Conservation (phyloP, 257 asterid genomes). For the Gynochthodes officinalis region DNA sequence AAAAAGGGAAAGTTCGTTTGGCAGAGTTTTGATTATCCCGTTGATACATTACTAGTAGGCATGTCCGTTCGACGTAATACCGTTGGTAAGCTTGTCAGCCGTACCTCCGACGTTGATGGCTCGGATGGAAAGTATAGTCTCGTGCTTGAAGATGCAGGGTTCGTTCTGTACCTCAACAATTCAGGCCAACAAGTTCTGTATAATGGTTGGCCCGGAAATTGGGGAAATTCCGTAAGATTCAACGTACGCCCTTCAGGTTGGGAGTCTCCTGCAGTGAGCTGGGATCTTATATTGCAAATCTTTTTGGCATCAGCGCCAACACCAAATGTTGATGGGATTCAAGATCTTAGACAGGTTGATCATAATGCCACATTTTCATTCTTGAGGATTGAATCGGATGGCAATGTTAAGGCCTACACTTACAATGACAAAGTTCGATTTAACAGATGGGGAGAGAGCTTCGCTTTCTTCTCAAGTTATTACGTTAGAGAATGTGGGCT, state of each 20-base stretch:
- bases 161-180: constrained; percentile 9
- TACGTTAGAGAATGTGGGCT: constrained; percentile 13
- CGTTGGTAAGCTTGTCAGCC: constrained; percentile 15
- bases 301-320: not conserved
- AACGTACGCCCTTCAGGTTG: not conserved
- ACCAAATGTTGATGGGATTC: not conserved
- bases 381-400: constrained; percentile 21
- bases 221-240: constrained; percentile 10
- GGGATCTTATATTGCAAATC: not conserved
- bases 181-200: constrained; percentile 4
- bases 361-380: constrained; percentile 18
- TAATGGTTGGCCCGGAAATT: constrained; percentile 21
- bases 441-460: constrained; percentile 18
- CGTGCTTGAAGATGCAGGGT: constrained; percentile 10
- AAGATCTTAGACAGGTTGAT: not conserved
- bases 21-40: constrained; percentile 31
- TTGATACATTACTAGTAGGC: constrained; percentile 21
- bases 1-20: constrained; percentile 13
- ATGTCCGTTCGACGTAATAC: constrained; percentile 1
- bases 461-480: constrained; percentile 6
- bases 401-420: constrained; percentile 20
- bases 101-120: constrained; percentile 14
- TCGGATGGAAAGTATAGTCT: constrained; percentile 21
- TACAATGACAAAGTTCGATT: constrained; percentile 16
- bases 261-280: constrained; percentile 1